Evolutionary conservation across 345 rosid species (phyloP), one percentile per base, ranked within the genome.

Genomic region (Alliaria petiolata): DNA sequence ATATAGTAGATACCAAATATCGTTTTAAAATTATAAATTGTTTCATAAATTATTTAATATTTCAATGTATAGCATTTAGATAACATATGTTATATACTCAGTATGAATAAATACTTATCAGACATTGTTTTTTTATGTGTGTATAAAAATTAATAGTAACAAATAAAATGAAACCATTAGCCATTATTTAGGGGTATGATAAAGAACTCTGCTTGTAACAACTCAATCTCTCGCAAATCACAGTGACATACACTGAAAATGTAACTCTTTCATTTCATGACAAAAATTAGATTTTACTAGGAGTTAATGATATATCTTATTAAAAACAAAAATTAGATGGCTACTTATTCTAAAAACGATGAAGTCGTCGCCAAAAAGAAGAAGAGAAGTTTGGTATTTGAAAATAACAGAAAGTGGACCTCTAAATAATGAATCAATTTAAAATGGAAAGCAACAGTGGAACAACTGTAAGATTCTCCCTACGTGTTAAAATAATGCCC

Each of bases 401-500:
- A 65, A 73, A 74, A 42, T 22, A 59, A 42, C 68, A 60, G 15
- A 74, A 66, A 35, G 49, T 59, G 62, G 73, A 74, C 68, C 62
- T 75, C 33, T 59, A 33, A 60, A 31, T 59, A 58, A 60, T 59
- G 31, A 25, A 11, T 25, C 35, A 52, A 25, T 60, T 20, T 16
- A 34, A 68, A 67, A 75, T 52, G 22, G 57, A 67, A 52, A 68
- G 56, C 50, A 46, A 52, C 50, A 68, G 64, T 68, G 70, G 70
- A 68, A 75, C 79, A 75, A 75, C 79, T 52, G 79, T 75, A 68
- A 75, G 69, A 75, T 75, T 62, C 79, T 19, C 35, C 52, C 43
- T 61, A 53, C 74, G 65, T 61, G 74, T 61, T 75, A 75, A 61
- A 75, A 52, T 75, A 75, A 52, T 75, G 5, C 19, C 74, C 52